Evolutionary conservation across 1,284 basidiomycete species (phyloP), one percentile per base, ranked within the genome.

Genomic region (Rhodotorula sp.): DNA sequence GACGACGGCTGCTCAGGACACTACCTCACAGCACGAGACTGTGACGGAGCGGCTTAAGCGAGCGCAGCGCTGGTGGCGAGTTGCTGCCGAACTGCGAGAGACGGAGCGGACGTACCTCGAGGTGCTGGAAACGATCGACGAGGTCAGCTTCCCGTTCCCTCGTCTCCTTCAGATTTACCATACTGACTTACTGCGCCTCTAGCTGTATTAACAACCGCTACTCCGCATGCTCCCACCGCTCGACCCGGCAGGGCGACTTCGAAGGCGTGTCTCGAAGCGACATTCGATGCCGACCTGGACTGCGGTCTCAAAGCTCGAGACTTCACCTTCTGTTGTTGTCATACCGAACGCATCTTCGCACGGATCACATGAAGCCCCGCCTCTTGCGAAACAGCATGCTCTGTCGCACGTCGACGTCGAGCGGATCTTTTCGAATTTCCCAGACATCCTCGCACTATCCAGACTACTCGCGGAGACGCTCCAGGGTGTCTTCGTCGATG

Each of bases 361-460:
- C 18, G 20, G 1, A 51, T 51, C 20, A 5, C 1, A 18, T 20
- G 20, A 20, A 21, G 20, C 49, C 8, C 54, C 14, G 54, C 15
- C 54, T 12, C 6, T 56, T 8, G 12, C 26, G 54, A 16, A n/a
- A 26, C 67, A 5, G 14, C 56, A 20, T 48, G 68, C 3, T 26
- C 84, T 95, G 62, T 85, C 87, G 67, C 87, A 90, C 69, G 82
- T 86, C 20, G 86, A 88, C 62, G 85, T 95, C 72, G 88, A 87
- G 5, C 86, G 88, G 23, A 85, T 94, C 62, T 96, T 96, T 81
- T 89, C 89, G 74, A 94, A 94, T 80, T 93, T 95, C 79, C 88
- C 91, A 79, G 92, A 95, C 82, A 93, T 96, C 60, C 90, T 91
- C 87, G 91, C 92, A 77, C 85, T 95, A 66, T 91, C 93, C 81